Evolutionary conservation across 805 yeast species (phyloP).

Genomic region (Blastobotrys americana): DNA sequence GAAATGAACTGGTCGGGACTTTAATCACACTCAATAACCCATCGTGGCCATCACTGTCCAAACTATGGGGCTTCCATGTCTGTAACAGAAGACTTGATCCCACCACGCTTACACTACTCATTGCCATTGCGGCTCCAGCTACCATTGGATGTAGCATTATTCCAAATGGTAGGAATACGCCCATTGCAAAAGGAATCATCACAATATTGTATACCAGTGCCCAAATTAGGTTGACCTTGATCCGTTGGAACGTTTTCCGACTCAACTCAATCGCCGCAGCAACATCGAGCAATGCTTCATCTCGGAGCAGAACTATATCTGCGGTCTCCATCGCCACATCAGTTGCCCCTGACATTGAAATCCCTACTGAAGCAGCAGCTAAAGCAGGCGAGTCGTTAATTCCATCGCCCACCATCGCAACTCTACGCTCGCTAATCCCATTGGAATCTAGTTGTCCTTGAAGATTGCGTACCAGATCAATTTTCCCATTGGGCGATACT

Average conservation of each 20-base stretch:
- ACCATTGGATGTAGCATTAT: constrained; percentile 71
- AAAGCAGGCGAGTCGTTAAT: constrained; percentile 97
- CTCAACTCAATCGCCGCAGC: constrained; percentile 60
- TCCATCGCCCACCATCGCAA: constrained; percentile 96
- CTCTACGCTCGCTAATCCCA: constrained; percentile 28
- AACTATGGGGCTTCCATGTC: constrained; percentile 35
- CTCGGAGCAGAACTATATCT: constrained; percentile 62
- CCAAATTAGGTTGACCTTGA: constrained; percentile 77
- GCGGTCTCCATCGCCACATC: constrained; percentile 98
- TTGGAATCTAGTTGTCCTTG: constrained; percentile 30
- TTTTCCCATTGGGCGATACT: constrained; percentile 71
- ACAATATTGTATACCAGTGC: constrained; percentile 76
- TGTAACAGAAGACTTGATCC: constrained; percentile 68
- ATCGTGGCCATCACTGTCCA: not conserved
- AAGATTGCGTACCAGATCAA: constrained; percentile 52
- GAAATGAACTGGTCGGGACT: not conserved
- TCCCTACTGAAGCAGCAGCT: constrained; percentile 79
- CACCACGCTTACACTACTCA: constrained; percentile 85
- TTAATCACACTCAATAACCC: not conserved
- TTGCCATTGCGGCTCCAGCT: constrained; percentile 92
- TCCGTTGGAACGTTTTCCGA: constrained; percentile 59
- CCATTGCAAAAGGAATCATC: constrained; percentile 97
- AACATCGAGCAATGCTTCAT: constrained; percentile 30
- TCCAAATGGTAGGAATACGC: constrained; percentile 71
- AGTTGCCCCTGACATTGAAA: constrained; percentile 87